These are phyloP conservation scores for Pseudonitzschia delicatissima DNA, from an alignment of 108 stramenopile species.

Conservation along the genomic window DNA sequence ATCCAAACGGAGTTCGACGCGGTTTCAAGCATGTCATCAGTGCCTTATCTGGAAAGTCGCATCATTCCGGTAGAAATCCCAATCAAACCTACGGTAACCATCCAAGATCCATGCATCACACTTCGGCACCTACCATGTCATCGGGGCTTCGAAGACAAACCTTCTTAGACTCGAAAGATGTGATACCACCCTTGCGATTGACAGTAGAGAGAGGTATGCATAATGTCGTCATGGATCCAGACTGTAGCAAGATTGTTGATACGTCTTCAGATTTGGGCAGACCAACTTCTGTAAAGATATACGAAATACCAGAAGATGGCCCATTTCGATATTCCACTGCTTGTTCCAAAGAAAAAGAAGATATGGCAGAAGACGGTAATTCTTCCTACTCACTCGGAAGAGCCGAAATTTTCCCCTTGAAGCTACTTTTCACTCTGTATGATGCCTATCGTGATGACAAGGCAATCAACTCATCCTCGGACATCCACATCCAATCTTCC, in stretches of 20 bases:
- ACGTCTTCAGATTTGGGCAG: conserved; percentile 56
- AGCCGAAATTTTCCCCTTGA: conserved; percentile 12
- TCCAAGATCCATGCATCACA: conserved; percentile 5
- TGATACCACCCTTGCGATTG: conserved; percentile 39
- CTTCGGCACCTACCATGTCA: not conserved
- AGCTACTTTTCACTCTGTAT: conserved; percentile 34
- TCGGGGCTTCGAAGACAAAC: not conserved
- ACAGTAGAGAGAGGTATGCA: conserved; percentile 64
- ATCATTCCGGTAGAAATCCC: conserved; percentile 9
- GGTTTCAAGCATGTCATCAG: conserved; percentile 57
- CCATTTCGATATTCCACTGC: conserved; percentile 8
- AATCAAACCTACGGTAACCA: conserved; percentile 1
- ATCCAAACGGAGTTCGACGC: conserved; percentile 43
- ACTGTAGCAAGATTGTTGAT: conserved; percentile 55
- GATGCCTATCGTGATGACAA: conserved; percentile 50
- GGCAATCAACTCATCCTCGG: conserved; percentile 23
- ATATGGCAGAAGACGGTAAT: not conserved
- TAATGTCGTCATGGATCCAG: conserved; percentile 62
- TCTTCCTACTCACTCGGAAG: not conserved
- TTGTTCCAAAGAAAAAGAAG: conserved; percentile 8
- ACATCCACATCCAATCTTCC: conserved; percentile 26
- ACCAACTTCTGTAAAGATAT: conserved; percentile 50
- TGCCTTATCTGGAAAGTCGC: conserved; percentile 38
- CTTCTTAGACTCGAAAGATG: not conserved
- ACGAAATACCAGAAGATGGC: conserved; percentile 37